Percentiles rank a stretch among this genome's conserved stretches.
phyloP scores from a whole-genome alignment of 371 early-diverging fungal genomes.

The Mucor saturninus region DNA sequence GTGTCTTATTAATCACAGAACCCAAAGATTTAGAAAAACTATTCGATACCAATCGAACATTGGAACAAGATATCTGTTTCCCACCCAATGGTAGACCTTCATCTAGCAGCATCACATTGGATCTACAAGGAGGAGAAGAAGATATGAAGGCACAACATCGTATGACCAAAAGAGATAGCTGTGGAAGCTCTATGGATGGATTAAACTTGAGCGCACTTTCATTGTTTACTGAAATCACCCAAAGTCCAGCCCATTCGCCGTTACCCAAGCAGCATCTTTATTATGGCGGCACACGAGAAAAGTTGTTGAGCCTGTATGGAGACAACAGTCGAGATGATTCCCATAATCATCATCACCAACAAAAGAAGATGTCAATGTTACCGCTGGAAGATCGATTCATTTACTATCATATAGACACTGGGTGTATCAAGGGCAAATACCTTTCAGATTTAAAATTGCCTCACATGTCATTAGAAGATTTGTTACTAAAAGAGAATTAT shows the following conservation, averaged over 20 bases:
- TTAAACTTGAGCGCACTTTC: slow-evolving; percentile 5
- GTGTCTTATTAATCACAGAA: slow-evolving; percentile 16
- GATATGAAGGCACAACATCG: background rate
- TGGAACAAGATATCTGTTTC: slow-evolving; percentile 30
- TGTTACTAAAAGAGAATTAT: slow-evolving; percentile 68
- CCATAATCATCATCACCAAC: background rate
- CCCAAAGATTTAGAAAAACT: slow-evolving; percentile 27
- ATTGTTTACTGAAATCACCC: background rate
- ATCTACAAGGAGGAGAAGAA: background rate
- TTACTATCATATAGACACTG: slow-evolving; percentile 51
- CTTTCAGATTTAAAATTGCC: slow-evolving; percentile 28
- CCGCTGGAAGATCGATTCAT: slow-evolving; percentile 21
- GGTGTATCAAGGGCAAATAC: slow-evolving; percentile 26
- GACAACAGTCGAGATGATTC: slow-evolving; percentile 20
- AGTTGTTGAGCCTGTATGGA: slow-evolving; percentile 40
- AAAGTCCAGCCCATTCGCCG: slow-evolving; percentile 4
- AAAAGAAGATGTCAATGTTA: background rate
- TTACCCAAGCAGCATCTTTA: background rate
- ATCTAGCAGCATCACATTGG: slow-evolving; percentile 8
- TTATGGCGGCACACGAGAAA: slow-evolving; percentile 1
- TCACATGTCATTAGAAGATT: slow-evolving; percentile 37
- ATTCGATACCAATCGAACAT: slow-evolving; percentile 24
- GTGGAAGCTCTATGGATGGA: background rate
- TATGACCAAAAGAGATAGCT: background rate
- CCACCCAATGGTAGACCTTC: slow-evolving; percentile 15